Percentiles rank a stretch among this genome's conserved stretches.
These are phyloP conservation scores for Scalesia atractyloides DNA, from an alignment of 129 eudicot genomes.

Conservation along the genomic window DNA sequence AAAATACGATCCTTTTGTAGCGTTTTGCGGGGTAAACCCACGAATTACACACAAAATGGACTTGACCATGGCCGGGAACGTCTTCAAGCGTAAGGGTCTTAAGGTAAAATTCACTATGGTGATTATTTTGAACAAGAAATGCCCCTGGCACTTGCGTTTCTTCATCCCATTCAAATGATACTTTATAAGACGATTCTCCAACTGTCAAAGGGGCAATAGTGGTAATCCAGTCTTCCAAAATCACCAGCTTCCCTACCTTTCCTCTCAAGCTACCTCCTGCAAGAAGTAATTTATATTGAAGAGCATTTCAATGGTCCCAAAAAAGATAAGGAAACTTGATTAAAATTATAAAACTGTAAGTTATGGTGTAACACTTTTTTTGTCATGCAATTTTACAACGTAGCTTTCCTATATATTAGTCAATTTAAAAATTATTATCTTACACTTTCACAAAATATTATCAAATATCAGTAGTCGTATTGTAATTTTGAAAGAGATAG, in stretches of 20 bases:
- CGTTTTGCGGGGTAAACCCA: slow-evolving; percentile 53
- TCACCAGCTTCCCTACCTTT: slow-evolving; percentile 36
- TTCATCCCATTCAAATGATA: slow-evolving; percentile 48
- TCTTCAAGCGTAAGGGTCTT: slow-evolving; percentile 52
- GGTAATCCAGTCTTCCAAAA: slow-evolving; percentile 43
- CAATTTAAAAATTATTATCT: too few species aligned
- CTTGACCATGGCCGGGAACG: slow-evolving; percentile 51
- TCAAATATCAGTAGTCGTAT: too few species aligned
- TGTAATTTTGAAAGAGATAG: too few species aligned
- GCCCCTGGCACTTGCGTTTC: slow-evolving; percentile 45
- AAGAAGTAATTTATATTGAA: neutral
- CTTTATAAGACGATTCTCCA: slow-evolving; percentile 37
- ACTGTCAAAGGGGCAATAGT: slow-evolving; percentile 38
- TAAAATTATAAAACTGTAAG: neutral
- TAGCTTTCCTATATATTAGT: too few species aligned
- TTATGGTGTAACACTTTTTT: too few species aligned
- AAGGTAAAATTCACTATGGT: slow-evolving; percentile 48
- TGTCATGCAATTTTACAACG: too few species aligned
- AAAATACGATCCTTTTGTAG: slow-evolving; percentile 47
- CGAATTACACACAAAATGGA: slow-evolving; percentile 55
- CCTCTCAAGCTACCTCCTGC: slow-evolving; percentile 30
- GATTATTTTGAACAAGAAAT: slow-evolving; percentile 43
- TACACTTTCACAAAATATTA: too few species aligned
- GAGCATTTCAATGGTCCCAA: too few species aligned
- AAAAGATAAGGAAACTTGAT: too few species aligned